Evolutionary conservation across 768 basidiomycete genomes (phyloP), one percentile per base, ranked within the genome.

Genomic region (Leccinum pellstonianum): DNA sequence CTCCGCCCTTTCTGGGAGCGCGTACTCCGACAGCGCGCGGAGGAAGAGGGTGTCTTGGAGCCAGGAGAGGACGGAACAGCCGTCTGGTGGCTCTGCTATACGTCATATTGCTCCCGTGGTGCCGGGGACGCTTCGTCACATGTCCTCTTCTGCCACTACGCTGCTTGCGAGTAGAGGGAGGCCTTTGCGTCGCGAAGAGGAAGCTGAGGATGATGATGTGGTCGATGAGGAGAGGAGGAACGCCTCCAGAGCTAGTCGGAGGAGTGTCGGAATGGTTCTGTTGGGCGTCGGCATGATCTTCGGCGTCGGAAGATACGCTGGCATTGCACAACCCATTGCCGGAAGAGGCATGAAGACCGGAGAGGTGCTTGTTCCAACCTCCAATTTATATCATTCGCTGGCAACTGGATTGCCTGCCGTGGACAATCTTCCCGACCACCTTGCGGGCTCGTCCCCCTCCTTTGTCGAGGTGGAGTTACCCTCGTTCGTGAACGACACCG

Each of bases 191-290:
- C 80, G 82, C 14, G 75, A 77, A 9, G 64, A 59, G 29, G 77
- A 71, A 33, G 52, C 35, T 15, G 69, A 64, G 14, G 72, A 65
- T 21, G 72, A 65, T 21, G 68, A 65, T 14, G 64, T 33, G 64
- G 75, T 53, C 54, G 69, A 66, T 12, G 37, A 58, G 2, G 66
- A 56, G 54, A 64, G 63, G 31, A 67, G 73, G 58, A 76, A 79
- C 37, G 73, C 76, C 59, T 88, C 87, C n/a, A 80, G 86, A 61
- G 84, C 86, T 8, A 88, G 85, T 65, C 81, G 85, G 61, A 82
- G 85, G 61, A 83, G 88, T 31, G 87, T 88, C 5, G 86, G 85
- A 2, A 87, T 96, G 78, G 84, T 95, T 19, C 91, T 97, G 65
- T 78, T 97, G 62, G 83, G 90, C 38, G 78, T 84, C 11, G 93